phyloP scores from a whole-genome alignment of 2,329 filamentous ascomycete genomes.

The Akanthomyces lecanii region DNA sequence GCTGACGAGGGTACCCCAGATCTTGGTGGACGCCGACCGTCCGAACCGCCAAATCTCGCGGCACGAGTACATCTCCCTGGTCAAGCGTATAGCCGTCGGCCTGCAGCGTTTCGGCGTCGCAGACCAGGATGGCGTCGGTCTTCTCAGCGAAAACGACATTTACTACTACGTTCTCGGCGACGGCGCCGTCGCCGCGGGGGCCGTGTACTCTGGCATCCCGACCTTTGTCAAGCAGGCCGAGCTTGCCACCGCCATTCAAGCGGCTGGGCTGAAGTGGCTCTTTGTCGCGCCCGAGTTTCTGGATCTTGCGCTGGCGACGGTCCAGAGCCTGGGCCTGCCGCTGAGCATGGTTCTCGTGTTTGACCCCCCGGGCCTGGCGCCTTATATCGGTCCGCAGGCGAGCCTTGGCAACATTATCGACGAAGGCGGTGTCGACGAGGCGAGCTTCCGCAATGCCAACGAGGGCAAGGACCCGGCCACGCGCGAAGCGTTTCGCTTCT shows the following conservation, averaged over 20 bases:
- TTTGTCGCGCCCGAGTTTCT: constrained; percentile 10
- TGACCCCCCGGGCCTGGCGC: not conserved
- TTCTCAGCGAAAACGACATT: constrained; percentile 12
- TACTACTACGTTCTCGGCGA: constrained; percentile 14
- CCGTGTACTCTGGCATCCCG: constrained; percentile 5
- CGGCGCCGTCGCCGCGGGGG: constrained; percentile 5
- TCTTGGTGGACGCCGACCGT: constrained; percentile 6
- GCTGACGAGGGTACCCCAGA: not conserved
- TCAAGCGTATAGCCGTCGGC: constrained; percentile 10
- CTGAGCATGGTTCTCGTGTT: not conserved
- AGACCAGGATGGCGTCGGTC: constrained; percentile 11
- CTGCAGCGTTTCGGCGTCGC: not conserved
- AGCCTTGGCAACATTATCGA: not conserved
- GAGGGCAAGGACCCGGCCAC: constrained; percentile 1
- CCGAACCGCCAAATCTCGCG: not conserved
- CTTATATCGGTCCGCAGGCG: not conserved
- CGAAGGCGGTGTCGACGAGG: not conserved
- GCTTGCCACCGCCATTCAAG: constrained; percentile 8
- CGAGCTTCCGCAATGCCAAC: constrained; percentile 9
- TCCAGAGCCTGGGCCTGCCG: not conserved
- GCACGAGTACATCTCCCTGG: not conserved
- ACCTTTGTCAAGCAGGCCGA: constrained; percentile 15
- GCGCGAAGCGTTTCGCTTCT: constrained; percentile 7
- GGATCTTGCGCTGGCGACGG: not conserved
- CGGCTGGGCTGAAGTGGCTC: constrained; percentile 7